A percentile compares a stretch with the other conserved stretches of the same genome.
phyloP scores from a whole-genome alignment of 2,329 filamentous ascomycete genomes.

The Emydomyces testavorans region DNA sequence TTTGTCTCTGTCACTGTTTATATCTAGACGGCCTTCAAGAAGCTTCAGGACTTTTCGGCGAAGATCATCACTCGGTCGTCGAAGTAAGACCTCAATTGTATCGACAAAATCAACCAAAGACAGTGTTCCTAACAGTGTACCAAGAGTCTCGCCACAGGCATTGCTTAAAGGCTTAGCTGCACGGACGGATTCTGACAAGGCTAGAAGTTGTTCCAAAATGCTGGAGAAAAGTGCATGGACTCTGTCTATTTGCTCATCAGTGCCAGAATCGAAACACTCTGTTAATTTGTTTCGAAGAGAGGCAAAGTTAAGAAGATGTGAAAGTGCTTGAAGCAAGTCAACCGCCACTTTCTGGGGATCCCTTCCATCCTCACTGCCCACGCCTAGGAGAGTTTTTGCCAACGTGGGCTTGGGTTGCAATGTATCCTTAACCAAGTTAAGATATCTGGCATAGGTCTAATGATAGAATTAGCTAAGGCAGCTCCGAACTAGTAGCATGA shows the following conservation, averaged over 20 bases:
- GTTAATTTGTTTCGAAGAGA: conserved; percentile 33
- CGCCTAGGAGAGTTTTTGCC: conserved; percentile 59
- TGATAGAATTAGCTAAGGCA: conserved; percentile 14
- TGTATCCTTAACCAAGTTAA: conserved; percentile 63
- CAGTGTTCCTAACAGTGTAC: conserved; percentile 69
- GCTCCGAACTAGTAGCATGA: not conserved
- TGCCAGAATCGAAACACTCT: conserved; percentile 27
- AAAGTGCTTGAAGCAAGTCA: conserved; percentile 33
- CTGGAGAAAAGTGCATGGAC: conserved; percentile 57
- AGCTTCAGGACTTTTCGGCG: conserved; percentile 70
- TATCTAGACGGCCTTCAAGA: conserved; percentile 65
- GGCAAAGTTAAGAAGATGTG: conserved; percentile 32
- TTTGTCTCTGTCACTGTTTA: conserved; percentile 57
- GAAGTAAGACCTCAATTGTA: conserved; percentile 69
- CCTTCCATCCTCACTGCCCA: conserved; percentile 41
- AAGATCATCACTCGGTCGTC: conserved; percentile 60
- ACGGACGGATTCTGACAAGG: conserved; percentile 47
- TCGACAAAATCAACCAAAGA: conserved; percentile 83
- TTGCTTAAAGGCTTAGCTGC: conserved; percentile 28
- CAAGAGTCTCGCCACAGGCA: conserved; percentile 55
- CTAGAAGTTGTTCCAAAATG: conserved; percentile 54
- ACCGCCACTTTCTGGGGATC: conserved; percentile 33
- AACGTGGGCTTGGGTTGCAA: conserved; percentile 63
- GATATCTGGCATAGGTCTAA: conserved; percentile 61
- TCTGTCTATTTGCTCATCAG: conserved; percentile 49